Percentiles rank a stretch among this genome's conserved stretches.
These are phyloP conservation scores for Botrytis elliptica DNA, from an alignment of 2,329 filamentous ascomycete genomes.

Conservation along the genomic window DNA sequence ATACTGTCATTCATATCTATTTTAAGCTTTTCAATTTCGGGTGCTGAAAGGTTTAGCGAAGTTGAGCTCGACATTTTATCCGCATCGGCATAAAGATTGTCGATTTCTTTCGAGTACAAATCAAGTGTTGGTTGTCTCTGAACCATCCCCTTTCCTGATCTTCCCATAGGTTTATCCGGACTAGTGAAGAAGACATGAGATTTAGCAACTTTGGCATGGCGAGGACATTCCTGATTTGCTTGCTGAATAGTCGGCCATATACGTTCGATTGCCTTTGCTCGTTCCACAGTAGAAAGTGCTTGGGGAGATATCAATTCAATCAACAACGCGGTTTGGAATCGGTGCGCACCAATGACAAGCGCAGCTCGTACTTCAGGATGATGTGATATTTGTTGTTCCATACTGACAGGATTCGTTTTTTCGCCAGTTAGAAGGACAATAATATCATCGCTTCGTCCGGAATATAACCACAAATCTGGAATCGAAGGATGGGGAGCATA, in stretches of 20 bases:
- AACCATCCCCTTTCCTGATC: conserved; percentile 41
- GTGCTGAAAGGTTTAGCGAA: background rate
- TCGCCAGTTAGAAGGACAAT: conserved; percentile 46
- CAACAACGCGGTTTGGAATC: conserved; percentile 41
- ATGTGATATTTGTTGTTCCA: conserved; percentile 40
- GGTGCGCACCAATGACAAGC: conserved; percentile 38
- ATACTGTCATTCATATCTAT: background rate
- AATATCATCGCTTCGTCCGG: conserved; percentile 43
- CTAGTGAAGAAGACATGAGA: conserved; percentile 36
- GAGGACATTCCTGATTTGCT: conserved; percentile 35
- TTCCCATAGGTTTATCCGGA: conserved; percentile 38
- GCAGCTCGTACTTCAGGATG: conserved; percentile 39
- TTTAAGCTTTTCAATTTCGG: too few species aligned
- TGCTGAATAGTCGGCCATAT: conserved; percentile 38
- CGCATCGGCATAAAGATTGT: conserved; percentile 25
- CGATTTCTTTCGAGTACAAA: conserved; percentile 33
- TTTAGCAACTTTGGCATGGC: conserved; percentile 36
- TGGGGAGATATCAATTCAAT: conserved; percentile 34
- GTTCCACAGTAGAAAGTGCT: background rate
- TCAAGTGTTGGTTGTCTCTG: conserved; percentile 36
- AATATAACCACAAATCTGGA: conserved; percentile 39
- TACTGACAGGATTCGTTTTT: conserved; percentile 43
- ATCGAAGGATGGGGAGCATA: conserved; percentile 41
- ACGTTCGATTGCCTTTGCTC: background rate
- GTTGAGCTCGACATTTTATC: background rate